Base-by-base conservation (phyloP, 768 basidiomycete species). In the Auriscalpium microsporum region DNA sequence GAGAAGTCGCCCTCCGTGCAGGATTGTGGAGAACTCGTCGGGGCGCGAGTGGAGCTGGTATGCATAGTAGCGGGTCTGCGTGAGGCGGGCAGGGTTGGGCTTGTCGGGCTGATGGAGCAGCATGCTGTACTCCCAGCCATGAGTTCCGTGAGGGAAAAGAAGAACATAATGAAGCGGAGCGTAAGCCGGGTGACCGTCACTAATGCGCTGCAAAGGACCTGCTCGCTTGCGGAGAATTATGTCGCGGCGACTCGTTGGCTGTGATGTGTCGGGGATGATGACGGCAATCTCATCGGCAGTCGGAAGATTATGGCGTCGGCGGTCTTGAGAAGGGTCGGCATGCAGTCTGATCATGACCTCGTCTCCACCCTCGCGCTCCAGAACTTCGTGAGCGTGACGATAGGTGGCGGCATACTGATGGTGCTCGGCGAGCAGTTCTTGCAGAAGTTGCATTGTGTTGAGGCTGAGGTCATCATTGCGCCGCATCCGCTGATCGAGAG, bases 271-370 rank as follows among this genome's bases (percentile, higher is more conserved):
- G 8, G 74, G 72, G 23, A 79, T 38, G 40, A 80, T 67, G 0
- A 72, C 69, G 42, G 74, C 74, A 54, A 80, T 66, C 48, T 78
- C 75, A 55, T 71, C 62, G 1, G 69, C 66, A 48, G 71, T 73
- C 1, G 78, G 78, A 0, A 74, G 56, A 58, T 80, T 79, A 51
- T 80, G 77, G 11, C 67, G 52, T 6, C 72, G 61, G 0, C 48
- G 61, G 64, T 78, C 75, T 52, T 48, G 44, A 0, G 46, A 53
- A 0, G 56, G 52, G 1, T 62, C 48, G 0, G 63, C 4, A 35
- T 53, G 36, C 13, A 71, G 28, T 0, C 28, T 1, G 19, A 63
- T 52, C 8, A 1, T 0, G 1, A 69, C 14, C 52, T 65, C 47
- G 8, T 38, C 40, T 4, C 35, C 47, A n/a, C 56, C 50, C 10